Evolutionary conservation across 352 stramenopile genomes (phyloP), one percentile per base, ranked within the genome.

Genomic region (Pythium myriotylum): DNA sequence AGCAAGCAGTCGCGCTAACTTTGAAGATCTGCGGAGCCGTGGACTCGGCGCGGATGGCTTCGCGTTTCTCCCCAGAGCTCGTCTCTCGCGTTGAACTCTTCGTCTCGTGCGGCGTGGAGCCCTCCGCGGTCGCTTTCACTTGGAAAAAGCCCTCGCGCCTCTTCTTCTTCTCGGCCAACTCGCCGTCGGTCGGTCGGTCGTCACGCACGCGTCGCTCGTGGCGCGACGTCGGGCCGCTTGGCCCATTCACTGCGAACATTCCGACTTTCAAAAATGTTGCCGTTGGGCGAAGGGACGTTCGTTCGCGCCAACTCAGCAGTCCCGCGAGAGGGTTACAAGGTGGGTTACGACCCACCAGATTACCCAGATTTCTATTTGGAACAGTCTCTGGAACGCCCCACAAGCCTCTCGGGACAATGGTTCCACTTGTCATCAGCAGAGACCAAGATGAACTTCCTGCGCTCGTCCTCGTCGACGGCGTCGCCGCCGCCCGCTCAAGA

Each of bases 231-330:
- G 85, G 85, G 0, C 85, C 81, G 17, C 78, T 89, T 7, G 83
- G 83, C 0, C 85, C 83, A 65, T 92, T 94, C 37, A 92, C 83
- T 22, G 72, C 65, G 60, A 92, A 92, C 85, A 92, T 94, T 20
- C 6, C 33, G 4, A 53, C 12, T 33, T 40, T 57, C n/a, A 14
- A 39, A 74, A 32, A 43, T 37, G 52, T 29, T 52, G 13, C 43
- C 32, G 16, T 32, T 52, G 24, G n/a, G 14, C 9, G 37, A 43
- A 33, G 39, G 13, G 50, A 47, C 56, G 39, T 54, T 68, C 56
- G 39, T 54, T 68, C 45, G 53, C 61, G 61, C 61, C 61, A 68
- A 65, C 61, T 68, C 46, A 56, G 29, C 29, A n/a, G n/a, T n/a
- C n/a, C n/a, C 10, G 29, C 5, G 10, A 10, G 29, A 35, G 29